These are phyloP conservation scores for Chalciporus piperatoides DNA, from an alignment of 1,284 basidiomycete genomes.

Conservation along the genomic window DNA sequence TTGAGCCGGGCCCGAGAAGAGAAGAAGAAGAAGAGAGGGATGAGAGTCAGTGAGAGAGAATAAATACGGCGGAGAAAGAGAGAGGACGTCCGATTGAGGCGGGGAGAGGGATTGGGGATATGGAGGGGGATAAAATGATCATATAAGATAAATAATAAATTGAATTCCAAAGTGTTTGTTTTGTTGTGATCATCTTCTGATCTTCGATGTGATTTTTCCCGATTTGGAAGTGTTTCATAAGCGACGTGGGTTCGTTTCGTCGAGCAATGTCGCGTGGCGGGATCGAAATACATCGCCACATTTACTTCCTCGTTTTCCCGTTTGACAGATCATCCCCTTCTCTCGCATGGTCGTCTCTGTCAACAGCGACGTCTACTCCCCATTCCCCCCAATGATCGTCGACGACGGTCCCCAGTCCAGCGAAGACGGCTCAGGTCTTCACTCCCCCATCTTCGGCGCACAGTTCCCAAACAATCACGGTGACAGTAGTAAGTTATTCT, in stretches of 20 bases:
- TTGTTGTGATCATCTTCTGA: slow-evolving; percentile 34
- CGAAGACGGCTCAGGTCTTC: slow-evolving; percentile 67
- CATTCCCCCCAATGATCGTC: slow-evolving; percentile 49
- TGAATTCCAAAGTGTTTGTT: neutral
- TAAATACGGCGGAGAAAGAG: neutral
- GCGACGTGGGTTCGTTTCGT: slow-evolving; percentile 22
- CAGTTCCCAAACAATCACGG: slow-evolving; percentile 45
- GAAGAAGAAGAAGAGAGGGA: slow-evolving; percentile 9
- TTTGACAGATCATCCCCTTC: slow-evolving; percentile 9
- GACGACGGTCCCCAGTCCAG: slow-evolving; percentile 67
- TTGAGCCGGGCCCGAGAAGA: slow-evolving; percentile 18
- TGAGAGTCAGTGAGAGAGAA: neutral
- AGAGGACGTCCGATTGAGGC: neutral
- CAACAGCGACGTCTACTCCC: slow-evolving; percentile 52
- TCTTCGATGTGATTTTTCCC: slow-evolving; percentile 24
- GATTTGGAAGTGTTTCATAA: slow-evolving; percentile 37
- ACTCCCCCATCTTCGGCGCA: slow-evolving; percentile 60
- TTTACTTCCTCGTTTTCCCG: slow-evolving; percentile 13
- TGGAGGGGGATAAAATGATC: too few species aligned
- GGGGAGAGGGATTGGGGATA: too few species aligned
- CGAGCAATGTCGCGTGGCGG: slow-evolving; percentile 34
- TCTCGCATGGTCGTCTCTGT: slow-evolving; percentile 51
- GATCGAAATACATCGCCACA: slow-evolving; percentile 25
- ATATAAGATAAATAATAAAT: too few species aligned
- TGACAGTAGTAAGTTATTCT: slow-evolving; percentile 45